Base-by-base conservation (phyloP, 192 early-diverging fungal species). In the Cladochytrium replicatum region DNA sequence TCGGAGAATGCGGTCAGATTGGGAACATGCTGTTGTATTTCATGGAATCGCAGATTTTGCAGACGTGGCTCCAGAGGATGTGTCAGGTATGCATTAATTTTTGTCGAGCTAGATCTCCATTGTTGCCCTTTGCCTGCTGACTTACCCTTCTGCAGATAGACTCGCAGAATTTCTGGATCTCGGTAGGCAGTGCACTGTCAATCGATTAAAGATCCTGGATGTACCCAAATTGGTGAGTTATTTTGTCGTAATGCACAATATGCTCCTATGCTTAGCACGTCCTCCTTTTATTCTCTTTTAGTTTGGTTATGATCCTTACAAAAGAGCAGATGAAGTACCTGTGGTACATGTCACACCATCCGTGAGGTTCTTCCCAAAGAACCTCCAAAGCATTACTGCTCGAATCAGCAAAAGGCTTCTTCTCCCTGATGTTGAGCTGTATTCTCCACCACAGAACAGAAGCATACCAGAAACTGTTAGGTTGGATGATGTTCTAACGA, bases 231-330 rank as follows among this genome's bases (percentile, higher is more conserved):
- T 61, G 59, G 66, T 68, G n/a, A 15, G 58, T 58, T 6, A 13
- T 4, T n/a, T n/a, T n/a, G n/a, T n/a, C 15, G 29, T 8, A 32
- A 3, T 56, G 32, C 41, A 23, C 25, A 41, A 25, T 26, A 41
- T 8, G 28, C 38, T 0, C 1, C 11, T 2, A 2, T 32, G 2
- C 7, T 37, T 52, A n/a, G n/a, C n/a, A n/a, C n/a, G n/a, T n/a
- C n/a, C n/a, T n/a, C n/a, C 0, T 43, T 29, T 9, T 43, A n/a
- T 57, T 37, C 19, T 47, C 17, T 13, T 40, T 11, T 32, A 67
- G 64, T 67, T 67, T 64, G 64, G 64, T n/a, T 67, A 65, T 40
- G 64, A 67, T 59, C 39, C 53, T 15, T 67, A 62, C 59, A 69
- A 44, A 31, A 8, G 40, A 6, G 19, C 13, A 25, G 43, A 26